Base-by-base conservation (phyloP, 176 grass and related monocot species). In the Zoysia japonica region DNA sequence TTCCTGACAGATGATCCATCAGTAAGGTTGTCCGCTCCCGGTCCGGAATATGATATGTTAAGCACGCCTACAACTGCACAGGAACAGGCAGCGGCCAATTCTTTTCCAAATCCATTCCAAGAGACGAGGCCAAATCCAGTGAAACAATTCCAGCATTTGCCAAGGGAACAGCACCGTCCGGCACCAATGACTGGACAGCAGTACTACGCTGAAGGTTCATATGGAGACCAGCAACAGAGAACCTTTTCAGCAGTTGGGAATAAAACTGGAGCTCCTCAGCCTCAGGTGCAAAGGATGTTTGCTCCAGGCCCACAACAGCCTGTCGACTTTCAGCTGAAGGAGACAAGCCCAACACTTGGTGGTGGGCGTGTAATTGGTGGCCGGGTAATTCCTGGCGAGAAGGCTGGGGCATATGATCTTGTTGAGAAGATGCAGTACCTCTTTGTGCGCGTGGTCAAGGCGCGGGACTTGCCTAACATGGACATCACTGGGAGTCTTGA, bases 401-500 rank as follows among this genome's bases (percentile, higher is more conserved):
- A 93, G 83, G 76, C 88, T 2, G 96, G 92, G 44, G 87, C 96
- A 17, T 99, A 89, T 14, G 92, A 99, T 79, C 86, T 99, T 39
- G 96, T 99, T 3, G 96, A 99, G 88, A 94, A 91, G 82, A 95
- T 95, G 96, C 83, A 95, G 42, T 93, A 91, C 80, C 92, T 99
- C 46, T 99, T 93, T 68, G 83, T 99, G 43, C 90, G 90, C 2
- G 92, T 99, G 40, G 96, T 99, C 48, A 99, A 99, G 88, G 96
- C 96, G 15, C 90, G 88, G 0, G 85, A 95, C 4, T 78, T 99
- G 70, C 96, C 90, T 2, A 37, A 78, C 79, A 93, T 85, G 92
- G 96, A 95, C 64, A n/a, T 95, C 54, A 95, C 92, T 1, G 96
- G 96, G 20, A 95, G 92, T 52, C 90, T 99, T 36, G 90, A 99